Percentiles rank a stretch among this genome's conserved stretches.
These are phyloP conservation scores for Sphaerulina populicola DNA, from an alignment of 2,329 filamentous ascomycete genomes.

Conservation along the genomic window DNA sequence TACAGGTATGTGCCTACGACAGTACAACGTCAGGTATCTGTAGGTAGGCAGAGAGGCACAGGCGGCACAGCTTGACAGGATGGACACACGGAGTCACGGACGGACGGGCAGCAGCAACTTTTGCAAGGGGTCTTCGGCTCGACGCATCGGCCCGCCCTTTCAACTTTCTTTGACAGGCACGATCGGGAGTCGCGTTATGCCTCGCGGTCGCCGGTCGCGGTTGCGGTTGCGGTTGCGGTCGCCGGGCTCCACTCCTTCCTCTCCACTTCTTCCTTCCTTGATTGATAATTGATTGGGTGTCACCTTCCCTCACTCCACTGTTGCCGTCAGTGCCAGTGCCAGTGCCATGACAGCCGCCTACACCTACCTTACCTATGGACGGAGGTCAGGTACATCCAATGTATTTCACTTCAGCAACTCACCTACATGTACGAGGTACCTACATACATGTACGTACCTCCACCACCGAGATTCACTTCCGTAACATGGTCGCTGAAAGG, in stretches of 20 bases:
- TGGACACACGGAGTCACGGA: slow-evolving; percentile 7
- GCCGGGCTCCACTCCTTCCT: too few species aligned
- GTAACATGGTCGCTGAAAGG: neutral
- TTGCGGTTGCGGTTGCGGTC: too few species aligned
- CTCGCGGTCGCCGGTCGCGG: neutral
- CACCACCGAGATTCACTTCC: too few species aligned
- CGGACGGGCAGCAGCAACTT: neutral
- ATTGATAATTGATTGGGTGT: too few species aligned
- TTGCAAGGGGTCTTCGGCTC: slow-evolving; percentile 10
- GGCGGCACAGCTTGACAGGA: neutral
- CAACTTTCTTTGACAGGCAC: slow-evolving; percentile 8
- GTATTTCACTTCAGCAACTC: too few species aligned
- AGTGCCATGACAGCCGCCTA: neutral
- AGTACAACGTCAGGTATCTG: neutral
- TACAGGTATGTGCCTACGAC: too few species aligned
- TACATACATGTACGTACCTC: too few species aligned
- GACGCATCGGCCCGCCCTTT: slow-evolving; percentile 14
- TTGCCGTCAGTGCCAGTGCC: neutral
- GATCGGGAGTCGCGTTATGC: slow-evolving; percentile 16
- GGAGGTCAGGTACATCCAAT: too few species aligned
- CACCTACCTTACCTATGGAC: too few species aligned
- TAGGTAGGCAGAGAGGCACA: too few species aligned
- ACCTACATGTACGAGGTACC: too few species aligned
- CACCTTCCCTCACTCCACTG: neutral
- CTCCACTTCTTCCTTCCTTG: too few species aligned